Evolutionary conservation across 441 rosid genomes (phyloP), one percentile per base, ranked within the genome.

Genomic region (Adansonia rubrostipa): DNA sequence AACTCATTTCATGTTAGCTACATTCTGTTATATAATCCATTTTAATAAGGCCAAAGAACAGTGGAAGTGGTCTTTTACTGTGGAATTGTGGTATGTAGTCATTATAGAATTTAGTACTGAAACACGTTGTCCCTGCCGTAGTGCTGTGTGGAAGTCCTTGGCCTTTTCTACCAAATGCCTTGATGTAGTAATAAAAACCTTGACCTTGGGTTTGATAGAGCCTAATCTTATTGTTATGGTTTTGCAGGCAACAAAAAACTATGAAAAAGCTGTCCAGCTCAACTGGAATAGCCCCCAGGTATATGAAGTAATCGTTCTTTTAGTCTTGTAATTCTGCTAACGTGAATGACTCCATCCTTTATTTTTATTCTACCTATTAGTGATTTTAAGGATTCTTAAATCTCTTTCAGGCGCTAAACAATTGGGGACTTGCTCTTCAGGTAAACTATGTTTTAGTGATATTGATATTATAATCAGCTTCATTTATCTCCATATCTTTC

Each of bases 231-330:
- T 15, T 28, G 53, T 81, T 73, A 54, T 86, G 71, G 47, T 84
- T 79, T 81, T 81, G 61, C 93, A 96, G 99, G 98, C 99, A 10
- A 93, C 96, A 58, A 89, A 87, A 73, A 94, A 96, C 84, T 94
- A 96, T 87, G 98, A 91, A 86, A 93, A 89, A 76, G 99, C 99
- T 47, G 98, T 96, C 81, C 91, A 92, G 79, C 98, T 96, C 69
- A 90, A 94, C 80, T 94, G 98, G 99, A 96, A 94, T 74, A 96
- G 97, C 86, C 98, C 98, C 78, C 98, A 94, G 98, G 98, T 91
- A 81, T 78, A 61, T 60, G 9, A 47, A 22, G 45, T 40, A 48
- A 64, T 73, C 66, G 8, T 68, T 50, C 60, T 22, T 54, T 61
- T 73, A 47, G 20, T 47, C 45, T 50, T 78, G 44, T 71, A 48